Conservation (phyloP, 2,329 filamentous ascomycete genomes). For the Alternaria angustiovoidea region DNA sequence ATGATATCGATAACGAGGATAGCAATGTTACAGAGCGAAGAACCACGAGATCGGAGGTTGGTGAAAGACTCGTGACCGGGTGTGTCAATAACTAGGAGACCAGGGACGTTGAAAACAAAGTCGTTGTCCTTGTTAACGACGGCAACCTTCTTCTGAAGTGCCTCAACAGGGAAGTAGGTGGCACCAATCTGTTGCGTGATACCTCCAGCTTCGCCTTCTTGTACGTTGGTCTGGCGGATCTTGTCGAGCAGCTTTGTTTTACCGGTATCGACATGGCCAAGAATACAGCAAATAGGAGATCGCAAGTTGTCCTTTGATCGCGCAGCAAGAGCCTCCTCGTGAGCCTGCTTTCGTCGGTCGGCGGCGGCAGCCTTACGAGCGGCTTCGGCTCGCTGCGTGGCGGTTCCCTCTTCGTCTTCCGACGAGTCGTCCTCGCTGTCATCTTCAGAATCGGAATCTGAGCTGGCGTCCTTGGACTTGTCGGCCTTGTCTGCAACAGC, state of each 20-base stretch:
- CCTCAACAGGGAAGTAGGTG: conserved; percentile 97
- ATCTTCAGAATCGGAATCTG: conserved; percentile 51
- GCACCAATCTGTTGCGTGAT: conserved; percentile 99
- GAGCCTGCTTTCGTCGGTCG: conserved; percentile 85
- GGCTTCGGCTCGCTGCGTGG: conserved; percentile 74
- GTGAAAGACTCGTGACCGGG: conserved; percentile 99
- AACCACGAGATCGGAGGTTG: conserved; percentile 94
- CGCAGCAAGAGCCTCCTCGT: conserved; percentile 89
- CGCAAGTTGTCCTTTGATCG: conserved; percentile 93
- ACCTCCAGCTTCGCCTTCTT: conserved; percentile 98
- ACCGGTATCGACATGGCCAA: conserved; percentile 99
- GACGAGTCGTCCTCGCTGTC: conserved; percentile 66
- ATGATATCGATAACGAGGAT: conserved; percentile 99
- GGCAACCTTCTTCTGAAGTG: conserved; percentile 87
- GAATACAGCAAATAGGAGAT: conserved; percentile 98
- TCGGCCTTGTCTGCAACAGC: conserved; percentile 37
- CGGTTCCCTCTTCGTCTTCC: conserved; percentile 78
- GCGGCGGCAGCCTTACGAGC: conserved; percentile 88
- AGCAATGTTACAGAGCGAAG: conserved; percentile 98
- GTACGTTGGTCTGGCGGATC: conserved; percentile 97
- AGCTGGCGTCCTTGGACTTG: conserved; percentile 29
- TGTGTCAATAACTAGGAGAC: conserved; percentile 95
- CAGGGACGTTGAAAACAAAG: conserved; percentile 97
- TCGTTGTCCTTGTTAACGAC: conserved; percentile 90
- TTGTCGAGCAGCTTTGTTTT: conserved; percentile 99